These are phyloP conservation scores for Arxiozyma bovina DNA, from an alignment of 1,139 yeast genomes.

Conservation along the genomic window DNA sequence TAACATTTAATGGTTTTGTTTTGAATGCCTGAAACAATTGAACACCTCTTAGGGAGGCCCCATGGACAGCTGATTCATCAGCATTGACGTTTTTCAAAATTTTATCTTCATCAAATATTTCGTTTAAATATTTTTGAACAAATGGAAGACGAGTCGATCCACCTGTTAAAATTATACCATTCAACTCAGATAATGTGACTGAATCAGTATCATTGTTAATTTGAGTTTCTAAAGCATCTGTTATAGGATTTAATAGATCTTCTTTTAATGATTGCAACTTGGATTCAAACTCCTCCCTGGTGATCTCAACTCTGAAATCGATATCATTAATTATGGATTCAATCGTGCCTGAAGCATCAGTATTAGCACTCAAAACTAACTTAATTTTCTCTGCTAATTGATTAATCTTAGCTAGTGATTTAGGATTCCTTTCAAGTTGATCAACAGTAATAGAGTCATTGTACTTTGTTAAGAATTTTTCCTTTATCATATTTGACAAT, in stretches of 20 bases:
- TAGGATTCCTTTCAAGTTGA: constrained; percentile 41
- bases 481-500: constrained; percentile 50
- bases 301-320: constrained; percentile 59
- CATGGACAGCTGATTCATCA: constrained; percentile 89
- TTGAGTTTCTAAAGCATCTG: constrained; percentile 39
- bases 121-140: constrained; percentile 52
- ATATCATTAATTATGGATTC: constrained; percentile 63
- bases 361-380: constrained; percentile 75
- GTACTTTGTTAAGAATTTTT: constrained; percentile 43
- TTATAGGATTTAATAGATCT: constrained; percentile 48
- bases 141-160: constrained; percentile 90
- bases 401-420: constrained; percentile 59
- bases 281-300: constrained; percentile 69
- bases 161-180: constrained; percentile 75
- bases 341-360: constrained; percentile 61
- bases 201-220: constrained; percentile 24
- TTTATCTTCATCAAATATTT: constrained; percentile 50
- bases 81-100: constrained; percentile 89
- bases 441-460: constrained; percentile 31
- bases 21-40: constrained; percentile 51
- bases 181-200: constrained; percentile 35
- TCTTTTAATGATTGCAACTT: constrained; percentile 36
- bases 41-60: constrained; percentile 78
- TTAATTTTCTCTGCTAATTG: constrained; percentile 86
- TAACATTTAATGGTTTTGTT: constrained; percentile 46